Base-by-base conservation (phyloP, 192 early-diverging fungal genomes). In the Umbelopsis ramanniana region DNA sequence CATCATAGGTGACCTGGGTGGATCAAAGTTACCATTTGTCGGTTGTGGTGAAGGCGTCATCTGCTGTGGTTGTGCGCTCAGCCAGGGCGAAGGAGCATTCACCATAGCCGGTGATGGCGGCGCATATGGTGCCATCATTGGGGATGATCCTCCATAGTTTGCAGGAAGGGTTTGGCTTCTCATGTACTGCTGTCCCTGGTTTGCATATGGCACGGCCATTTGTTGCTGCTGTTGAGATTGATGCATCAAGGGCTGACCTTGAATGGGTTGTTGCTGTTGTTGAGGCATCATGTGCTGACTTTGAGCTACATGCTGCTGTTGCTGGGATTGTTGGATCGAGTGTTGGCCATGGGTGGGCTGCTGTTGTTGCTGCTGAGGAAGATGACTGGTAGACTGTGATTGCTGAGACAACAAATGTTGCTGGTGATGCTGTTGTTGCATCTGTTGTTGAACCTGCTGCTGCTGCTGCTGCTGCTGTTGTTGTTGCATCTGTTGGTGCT, bases 111-210 rank as follows among this genome's bases (percentile, higher is more conserved):
- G 57, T 19, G 57, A 63, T 3, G 57, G 57, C 3, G 67, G 67
- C 0, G 67, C 45, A 26, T 50, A 17, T 26, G 67, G 67, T 50
- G 67, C 14, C 67, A 50, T 50, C 67, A 68, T 68, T 29, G 67
- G 67, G 2, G 67, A 68, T 35, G 69, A 24, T 2, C 46, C 33
- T 2, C 50, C 47, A 50, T 50, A 47, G 45, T 19, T 63, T 19
- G 33, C 57, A 37, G 57, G 57, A 17, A 63, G 19, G 7, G 57
- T 63, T 63, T 63, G 57, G 33, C 57, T 63, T 14, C 57, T 26
- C 57, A 63, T 63, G 26, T 63, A 63, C 29, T 63, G 57, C 48
- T 50, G 48, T 15, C 14, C 14, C 22, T 54, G 53, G 26, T 6
- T 22, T 24, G 40, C 6, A 12, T 43, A 43, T 43, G 40, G 40